Percentiles rank a stretch among this genome's conserved stretches.
Conservation (phyloP, 192 early-diverging fungal genomes). For the Lobosporangium transversale region DNA sequence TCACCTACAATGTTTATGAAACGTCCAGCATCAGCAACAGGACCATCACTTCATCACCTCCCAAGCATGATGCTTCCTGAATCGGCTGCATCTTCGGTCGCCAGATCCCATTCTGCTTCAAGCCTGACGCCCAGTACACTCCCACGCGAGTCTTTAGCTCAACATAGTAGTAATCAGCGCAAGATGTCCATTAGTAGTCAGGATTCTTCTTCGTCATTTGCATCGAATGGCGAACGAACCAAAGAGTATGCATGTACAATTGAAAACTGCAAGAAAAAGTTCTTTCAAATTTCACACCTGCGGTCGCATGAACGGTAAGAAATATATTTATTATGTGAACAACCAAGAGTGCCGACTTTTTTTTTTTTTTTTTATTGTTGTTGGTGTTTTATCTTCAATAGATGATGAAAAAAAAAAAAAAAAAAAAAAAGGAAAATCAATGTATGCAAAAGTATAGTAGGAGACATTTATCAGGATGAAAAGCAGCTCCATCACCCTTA, state of each 20-base stretch:
- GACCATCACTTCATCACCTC: slow-evolving; percentile 33
- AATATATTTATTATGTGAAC: too few species aligned
- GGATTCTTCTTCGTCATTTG: slow-evolving; percentile 29
- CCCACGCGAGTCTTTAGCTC: neutral
- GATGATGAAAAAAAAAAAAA: too few species aligned
- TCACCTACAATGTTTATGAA: slow-evolving; percentile 48
- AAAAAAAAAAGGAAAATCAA: too few species aligned
- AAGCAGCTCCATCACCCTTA: too few species aligned
- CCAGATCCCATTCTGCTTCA: neutral
- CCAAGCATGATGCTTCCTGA: slow-evolving; percentile 33
- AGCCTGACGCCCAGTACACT: slow-evolving; percentile 21
- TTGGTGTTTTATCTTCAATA: too few species aligned
- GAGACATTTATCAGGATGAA: too few species aligned
- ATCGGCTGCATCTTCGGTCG: slow-evolving; percentile 9
- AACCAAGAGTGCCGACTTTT: too few species aligned
- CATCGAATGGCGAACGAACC: slow-evolving; percentile 18
- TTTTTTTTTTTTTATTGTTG: too few species aligned
- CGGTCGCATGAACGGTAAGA: slow-evolving; percentile 71
- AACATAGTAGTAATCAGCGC: neutral
- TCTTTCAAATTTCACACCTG: slow-evolving; percentile 76
- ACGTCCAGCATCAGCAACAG: slow-evolving; percentile 17
- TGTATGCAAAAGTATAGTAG: too few species aligned
- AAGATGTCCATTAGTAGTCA: slow-evolving; percentile 51
- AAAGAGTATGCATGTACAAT: slow-evolving; percentile 56
- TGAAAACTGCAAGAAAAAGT: slow-evolving; percentile 68